Evolutionary conservation across 2,329 filamentous ascomycete genomes (phyloP), one percentile per base, ranked within the genome.

Genomic region (Coniochaeta pulveracea): DNA sequence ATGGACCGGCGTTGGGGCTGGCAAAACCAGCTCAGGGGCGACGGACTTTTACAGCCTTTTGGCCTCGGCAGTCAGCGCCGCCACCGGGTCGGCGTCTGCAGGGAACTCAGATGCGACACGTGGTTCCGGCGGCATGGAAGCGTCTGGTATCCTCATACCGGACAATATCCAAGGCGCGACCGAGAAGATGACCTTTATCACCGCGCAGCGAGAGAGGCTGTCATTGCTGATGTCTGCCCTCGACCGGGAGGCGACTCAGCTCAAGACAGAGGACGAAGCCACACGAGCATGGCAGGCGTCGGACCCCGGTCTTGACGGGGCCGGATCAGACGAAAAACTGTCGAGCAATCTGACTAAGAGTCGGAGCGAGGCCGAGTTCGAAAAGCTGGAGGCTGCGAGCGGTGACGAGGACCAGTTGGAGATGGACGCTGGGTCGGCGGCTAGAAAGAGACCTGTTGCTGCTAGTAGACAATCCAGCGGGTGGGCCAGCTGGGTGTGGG

Each of bases 361-460:
- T 49, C 76, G 77, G 42, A 93, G 84, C 53, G 86, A 94, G 51
- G 74, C 72, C 14, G 89, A 93, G 46, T 95, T 95, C 49, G 86
- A 93, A 49, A 83, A 85, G 52, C 84, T 93, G 44, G 82, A 91
- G 40, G 76, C 78, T 21, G 81, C 88, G 49, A 80, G 76, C 47
- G 69, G 68, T 8, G 61, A 61, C 17, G 76, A 73, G 48, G 71
- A 72, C 28, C 64, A 61, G 41, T 45, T 31, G 39, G 50, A 37
- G 44, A 60, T 40, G 41, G 45, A 40, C 37, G 54, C 17, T 41
- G 45, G 15, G 35, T 41, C 14, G 41, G 42, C 23, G 44, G 45
- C 22, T 38, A 40, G 28, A 36, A 44, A 40, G 33, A 37, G 29
- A 17, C 24, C 37, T 19, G 33, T 43, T 18, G 41, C 38, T 5